Base-by-base conservation (phyloP, 345 rosid species). In the Citrus hindsii region DNA sequence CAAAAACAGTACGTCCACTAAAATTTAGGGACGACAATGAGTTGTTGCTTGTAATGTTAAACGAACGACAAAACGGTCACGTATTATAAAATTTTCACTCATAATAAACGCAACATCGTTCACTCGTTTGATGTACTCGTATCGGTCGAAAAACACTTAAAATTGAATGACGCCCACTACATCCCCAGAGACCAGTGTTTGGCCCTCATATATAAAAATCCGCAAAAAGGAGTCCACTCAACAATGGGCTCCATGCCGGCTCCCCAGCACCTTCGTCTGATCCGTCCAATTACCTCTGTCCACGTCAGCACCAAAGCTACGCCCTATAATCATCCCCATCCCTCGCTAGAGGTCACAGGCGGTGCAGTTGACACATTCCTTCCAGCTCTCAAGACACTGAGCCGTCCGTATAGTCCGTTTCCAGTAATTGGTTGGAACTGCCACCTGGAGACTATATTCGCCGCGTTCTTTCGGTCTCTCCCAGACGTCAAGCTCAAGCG, bases 271-370 rank as follows among this genome's bases (percentile, higher is more conserved):
- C 67, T 42, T 59, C 79, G 73, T 14, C 74, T 83, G 63, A 35
- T 68, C 74, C 80, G 70, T 0, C 84, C 84, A 69, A 75, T 85
- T 81, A 55, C 89, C 14, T 65, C 88, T 75, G 3, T 73, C 77
- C 83, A 71, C 77, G 32, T 65, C 77, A 22, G 79, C 80, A 3
- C 84, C 48, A 78, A 33, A 75, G 46, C 80, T 67, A 89, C 85
- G 88, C 60, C 88, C 27, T 68, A 13, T 9, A 77, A 28, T 71
- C 93, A 91, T 74, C 87, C 87, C 28, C 94, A 91, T 75, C 86
- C 88, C 37, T 93, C 99, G 6, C 86, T 95, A 8, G 94, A 92
- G 64, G 90, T 95, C 65, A 79, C 82, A 61, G 98, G 97, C 22
- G 98, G 98, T 1, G 93, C 79, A 40, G 77, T 77, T 71, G 90